Conservation (phyloP, 495 filamentous ascomycete species). For the Cetradonia linearis region DNA sequence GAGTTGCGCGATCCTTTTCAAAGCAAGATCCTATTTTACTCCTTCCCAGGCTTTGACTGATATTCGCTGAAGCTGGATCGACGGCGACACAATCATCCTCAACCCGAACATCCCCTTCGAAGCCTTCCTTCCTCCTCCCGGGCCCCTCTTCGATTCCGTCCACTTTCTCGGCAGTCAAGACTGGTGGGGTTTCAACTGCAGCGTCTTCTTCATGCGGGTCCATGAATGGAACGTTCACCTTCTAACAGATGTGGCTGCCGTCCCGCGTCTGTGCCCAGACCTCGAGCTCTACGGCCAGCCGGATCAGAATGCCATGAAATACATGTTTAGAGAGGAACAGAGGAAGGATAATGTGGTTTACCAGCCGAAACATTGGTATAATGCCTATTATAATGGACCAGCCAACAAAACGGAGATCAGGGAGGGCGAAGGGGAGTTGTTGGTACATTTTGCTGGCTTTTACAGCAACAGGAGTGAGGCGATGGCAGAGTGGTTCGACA, state of each 20-base stretch:
- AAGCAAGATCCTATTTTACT: neutral
- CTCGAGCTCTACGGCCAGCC: slow-evolving; percentile 25
- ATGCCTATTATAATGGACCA: slow-evolving; percentile 15
- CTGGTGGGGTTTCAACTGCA: slow-evolving; percentile 29
- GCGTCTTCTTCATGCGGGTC: slow-evolving; percentile 33
- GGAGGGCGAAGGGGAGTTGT: neutral
- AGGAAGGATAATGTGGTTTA: slow-evolving; percentile 26
- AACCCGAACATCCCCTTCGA: slow-evolving; percentile 25
- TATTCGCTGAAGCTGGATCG: slow-evolving; percentile 25
- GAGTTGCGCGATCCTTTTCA: neutral
- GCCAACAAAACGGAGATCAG: neutral
- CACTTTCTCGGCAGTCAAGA: slow-evolving; percentile 17
- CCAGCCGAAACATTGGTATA: slow-evolving; percentile 35
- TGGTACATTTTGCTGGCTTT: neutral
- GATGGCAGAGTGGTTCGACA: neutral
- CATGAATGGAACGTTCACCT: slow-evolving; percentile 33
- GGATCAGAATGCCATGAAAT: slow-evolving; percentile 31
- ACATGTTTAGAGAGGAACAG: slow-evolving; percentile 26
- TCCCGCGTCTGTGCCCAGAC: slow-evolving; percentile 28
- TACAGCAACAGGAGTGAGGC: neutral
- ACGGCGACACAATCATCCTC: slow-evolving; percentile 30
- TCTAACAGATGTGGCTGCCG: slow-evolving; percentile 28
- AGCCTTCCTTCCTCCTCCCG: slow-evolving; percentile 1
- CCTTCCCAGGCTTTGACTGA: neutral
- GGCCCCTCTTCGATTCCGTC: neutral